A percentile compares a stretch with the other conserved stretches of the same genome.
Conservation (phyloP, 306 rosid genomes). For the Lathyrus aphaca region DNA sequence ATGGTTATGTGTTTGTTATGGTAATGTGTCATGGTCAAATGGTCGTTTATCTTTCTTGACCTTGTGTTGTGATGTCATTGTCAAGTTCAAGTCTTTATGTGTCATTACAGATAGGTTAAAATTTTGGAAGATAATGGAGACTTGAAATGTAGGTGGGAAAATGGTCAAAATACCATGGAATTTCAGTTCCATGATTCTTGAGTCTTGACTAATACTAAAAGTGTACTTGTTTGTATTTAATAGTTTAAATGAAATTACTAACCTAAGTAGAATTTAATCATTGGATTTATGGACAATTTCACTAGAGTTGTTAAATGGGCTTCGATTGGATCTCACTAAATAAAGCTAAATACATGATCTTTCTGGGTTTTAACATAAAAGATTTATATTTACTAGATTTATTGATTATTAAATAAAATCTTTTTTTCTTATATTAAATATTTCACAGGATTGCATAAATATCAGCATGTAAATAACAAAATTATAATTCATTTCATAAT, state of each 20-base stretch:
- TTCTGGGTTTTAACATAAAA: too few species aligned
- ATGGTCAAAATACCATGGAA: conserved; percentile 7
- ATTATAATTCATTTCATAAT: too few species aligned
- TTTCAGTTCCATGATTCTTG: background rate
- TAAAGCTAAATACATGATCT: too few species aligned
- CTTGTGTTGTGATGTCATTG: conserved; percentile 11
- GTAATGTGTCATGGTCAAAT: conserved; percentile 39
- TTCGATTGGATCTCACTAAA: too few species aligned
- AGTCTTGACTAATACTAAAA: background rate
- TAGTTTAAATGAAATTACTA: background rate
- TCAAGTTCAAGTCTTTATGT: conserved; percentile 29
- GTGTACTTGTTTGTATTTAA: background rate
- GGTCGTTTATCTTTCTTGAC: conserved; percentile 19
- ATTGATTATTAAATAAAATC: too few species aligned
- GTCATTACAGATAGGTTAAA: conserved; percentile 10
- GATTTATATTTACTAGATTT: too few species aligned
- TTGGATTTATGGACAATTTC: background rate
- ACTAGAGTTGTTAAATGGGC: background rate
- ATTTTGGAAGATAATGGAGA: conserved; percentile 17
- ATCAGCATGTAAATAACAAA: too few species aligned
- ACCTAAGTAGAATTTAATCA: background rate
- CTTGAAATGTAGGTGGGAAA: conserved; percentile 10
- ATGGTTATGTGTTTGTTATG: conserved; percentile 37
- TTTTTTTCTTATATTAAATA: too few species aligned
- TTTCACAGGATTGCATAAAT: too few species aligned